Base-by-base conservation (phyloP, 805 yeast species). In the Isabelozyma heimii region DNA sequence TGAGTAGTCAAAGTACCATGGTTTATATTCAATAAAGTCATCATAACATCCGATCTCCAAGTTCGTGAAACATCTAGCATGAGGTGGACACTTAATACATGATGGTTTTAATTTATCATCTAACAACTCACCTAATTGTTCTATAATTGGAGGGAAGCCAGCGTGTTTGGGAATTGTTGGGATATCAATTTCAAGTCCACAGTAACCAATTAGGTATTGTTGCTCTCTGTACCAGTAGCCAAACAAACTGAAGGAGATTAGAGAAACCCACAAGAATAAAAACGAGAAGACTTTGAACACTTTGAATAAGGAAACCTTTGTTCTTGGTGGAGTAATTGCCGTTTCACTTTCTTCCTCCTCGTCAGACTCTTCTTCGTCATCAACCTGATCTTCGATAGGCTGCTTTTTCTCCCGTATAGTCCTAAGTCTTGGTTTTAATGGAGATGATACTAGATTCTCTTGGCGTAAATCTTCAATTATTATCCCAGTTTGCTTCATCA, bases 1-100 rank as follows among this genome's bases (percentile, higher is more conserved):
- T 13, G 81, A 48, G 5, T 88, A 85, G 49, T 77, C 73, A 30
- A 82, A 61, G 53, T 79, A 73, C 77, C 84, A 78, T 13, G 85
- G 84, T 46, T 77, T 72, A 38, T 60, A 59, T 35, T 71, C 75
- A 42, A 80, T 63, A 60, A 73, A 87, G 48, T 85, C 96, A 42
- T 83, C 84, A 56, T 81, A 83, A 66, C 99, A 92, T 48, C 78
- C 82, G 8, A 88, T 59, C 45, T 76, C 71, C 57, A 87, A 71
- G 42, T 75, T 62, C 20, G 82, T 80, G 53, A 76, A 82, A 67
- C 98, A 92, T 37, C 80, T 72, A 0, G 91, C 94, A 67, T 91
- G 84, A 3, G 75, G 79, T 1, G 98, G 97, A 62, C 98, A 92
- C 24, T 80, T 80, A 4, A 79, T 68, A 69, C 99, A 92, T 0